These are phyloP conservation scores for Wallacemonas sp. DNA, from an alignment of 208 protist species.

Conservation along the genomic window DNA sequence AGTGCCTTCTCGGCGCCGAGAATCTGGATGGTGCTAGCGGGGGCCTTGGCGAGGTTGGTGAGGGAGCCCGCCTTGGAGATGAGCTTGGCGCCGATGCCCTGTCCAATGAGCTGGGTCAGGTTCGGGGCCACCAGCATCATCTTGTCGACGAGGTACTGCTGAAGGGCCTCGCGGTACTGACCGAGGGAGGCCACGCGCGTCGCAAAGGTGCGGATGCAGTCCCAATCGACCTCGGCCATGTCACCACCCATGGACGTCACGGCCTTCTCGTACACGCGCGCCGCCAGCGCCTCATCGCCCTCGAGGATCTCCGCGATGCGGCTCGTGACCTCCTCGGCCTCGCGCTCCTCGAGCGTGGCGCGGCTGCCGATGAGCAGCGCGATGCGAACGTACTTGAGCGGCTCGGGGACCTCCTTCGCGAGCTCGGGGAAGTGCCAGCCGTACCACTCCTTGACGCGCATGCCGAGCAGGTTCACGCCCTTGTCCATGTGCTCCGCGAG, in stretches of 20 bases:
- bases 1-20: conserved; percentile 99
- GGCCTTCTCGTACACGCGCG: conserved; percentile 91
- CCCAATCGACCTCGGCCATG: conserved; percentile 96
- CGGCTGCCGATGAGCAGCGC: conserved; percentile 90
- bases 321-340: conserved; percentile 66
- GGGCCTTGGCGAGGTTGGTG: conserved; percentile 98
- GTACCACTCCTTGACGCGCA: conserved; percentile 99
- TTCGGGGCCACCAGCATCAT: conserved; percentile 98
- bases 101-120: conserved; percentile 97
- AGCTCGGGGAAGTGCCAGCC: conserved; percentile 99
- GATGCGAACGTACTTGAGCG: conserved; percentile 93
- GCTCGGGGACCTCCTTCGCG: conserved; percentile 96
- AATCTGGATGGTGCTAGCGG: conserved; percentile 99
- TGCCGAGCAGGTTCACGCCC: conserved; percentile 99
- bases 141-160: conserved; percentile 97
- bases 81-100: conserved; percentile 97
- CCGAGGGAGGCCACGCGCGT: conserved; percentile 93
- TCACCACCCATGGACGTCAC: conserved; percentile 97
- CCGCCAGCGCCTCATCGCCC: conserved; percentile 76
- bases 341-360: conserved; percentile 68
- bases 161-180: conserved; percentile 91
- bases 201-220: conserved; percentile 95
- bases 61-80: conserved; percentile 98
- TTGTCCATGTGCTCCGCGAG: conserved; percentile 99
- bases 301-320: conserved; percentile 85